Base-by-base conservation (phyloP, 108 stramenopile genomes). In the Pinguiococcus pyrenoidosus region DNA sequence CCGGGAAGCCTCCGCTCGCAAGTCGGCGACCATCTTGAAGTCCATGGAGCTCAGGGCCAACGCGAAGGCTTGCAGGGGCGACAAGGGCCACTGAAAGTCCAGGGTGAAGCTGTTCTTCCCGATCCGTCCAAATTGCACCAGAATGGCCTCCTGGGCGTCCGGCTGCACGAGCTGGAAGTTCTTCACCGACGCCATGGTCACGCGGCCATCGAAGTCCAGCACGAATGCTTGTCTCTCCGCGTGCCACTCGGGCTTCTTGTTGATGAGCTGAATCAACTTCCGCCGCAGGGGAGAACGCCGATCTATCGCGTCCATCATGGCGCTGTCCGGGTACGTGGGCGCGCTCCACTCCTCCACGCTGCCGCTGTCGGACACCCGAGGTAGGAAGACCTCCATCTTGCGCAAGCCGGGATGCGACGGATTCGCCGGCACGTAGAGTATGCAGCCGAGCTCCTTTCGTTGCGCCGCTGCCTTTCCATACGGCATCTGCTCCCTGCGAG, bases 191-290 rank as follows among this genome's bases (percentile, higher is more conserved):
- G 63, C 35, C 32, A 65, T 46, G 24, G 72, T 73, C 18, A 73
- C 73, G 10, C 75, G 29, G 20, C 73, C 75, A n/a, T 64, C 56
- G 54, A 77, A 77, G 56, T 77, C 63, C 8, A 77, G 69, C 28
- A 77, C 72, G 40, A 71, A 71, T 6, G 65, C 69, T 30, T 67
- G 39, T 25, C 45, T 48, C 34, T 67, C 47, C 4, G 65, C 68
- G 54, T 73, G 64, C 71, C 71, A 76, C 21, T 52, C 43, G 0
- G 75, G 75, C 22, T 44, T 54, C 51, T 64, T 59, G 49, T 74
- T 74, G 39, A 58, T 45, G 20, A 69, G 49, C 12, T 43, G 37
- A 9, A 43, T 45, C 46, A 59, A 35, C 33, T 56, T 59, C 12
- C 14, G 42, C 22, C 26, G 12, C 20, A 40, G 51, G 14, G 5